Evolutionary conservation across 2,329 filamentous ascomycete genomes (phyloP).

Genomic region (Monosporascus sp.): DNA sequence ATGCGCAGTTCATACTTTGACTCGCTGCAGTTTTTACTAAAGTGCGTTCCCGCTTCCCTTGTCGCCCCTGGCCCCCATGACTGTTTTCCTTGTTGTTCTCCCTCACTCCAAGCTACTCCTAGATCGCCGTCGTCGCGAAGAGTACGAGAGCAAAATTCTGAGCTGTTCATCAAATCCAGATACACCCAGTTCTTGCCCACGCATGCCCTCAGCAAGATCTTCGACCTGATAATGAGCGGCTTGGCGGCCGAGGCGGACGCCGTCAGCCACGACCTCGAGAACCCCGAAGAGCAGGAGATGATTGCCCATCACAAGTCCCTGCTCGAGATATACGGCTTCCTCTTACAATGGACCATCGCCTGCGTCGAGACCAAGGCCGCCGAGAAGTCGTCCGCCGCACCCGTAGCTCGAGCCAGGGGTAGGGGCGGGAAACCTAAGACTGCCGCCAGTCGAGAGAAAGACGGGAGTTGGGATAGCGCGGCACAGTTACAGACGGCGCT

Average conservation of each 20-base stretch:
- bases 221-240: constrained; percentile 84
- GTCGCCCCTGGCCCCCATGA: constrained; percentile 17
- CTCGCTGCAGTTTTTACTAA: constrained; percentile 90
- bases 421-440: constrained; percentile 71
- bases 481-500: constrained; percentile 82
- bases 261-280: constrained; percentile 80
- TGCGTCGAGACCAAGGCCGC: constrained; percentile 91
- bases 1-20: constrained; percentile 76
- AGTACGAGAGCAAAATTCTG: constrained; percentile 50
- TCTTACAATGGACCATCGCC: constrained; percentile 91
- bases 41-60: constrained; percentile 68
- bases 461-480: constrained; percentile 83
- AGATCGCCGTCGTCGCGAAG: constrained; percentile 13
- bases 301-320: constrained; percentile 84
- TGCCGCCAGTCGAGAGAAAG: constrained; percentile 57
- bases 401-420: constrained; percentile 66
- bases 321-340: constrained; percentile 88
- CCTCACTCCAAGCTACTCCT: constrained; percentile 9
- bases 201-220: constrained; percentile 82
- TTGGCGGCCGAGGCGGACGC: constrained; percentile 80
- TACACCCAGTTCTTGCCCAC: constrained; percentile 74
- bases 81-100: constrained; percentile 4
- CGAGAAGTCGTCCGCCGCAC: constrained; percentile 74
- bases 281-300: constrained; percentile 79
- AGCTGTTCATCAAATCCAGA: constrained; percentile 64